phyloP scores from a whole-genome alignment of 371 early-diverging fungal genomes.

The Chytridiales sp. region DNA sequence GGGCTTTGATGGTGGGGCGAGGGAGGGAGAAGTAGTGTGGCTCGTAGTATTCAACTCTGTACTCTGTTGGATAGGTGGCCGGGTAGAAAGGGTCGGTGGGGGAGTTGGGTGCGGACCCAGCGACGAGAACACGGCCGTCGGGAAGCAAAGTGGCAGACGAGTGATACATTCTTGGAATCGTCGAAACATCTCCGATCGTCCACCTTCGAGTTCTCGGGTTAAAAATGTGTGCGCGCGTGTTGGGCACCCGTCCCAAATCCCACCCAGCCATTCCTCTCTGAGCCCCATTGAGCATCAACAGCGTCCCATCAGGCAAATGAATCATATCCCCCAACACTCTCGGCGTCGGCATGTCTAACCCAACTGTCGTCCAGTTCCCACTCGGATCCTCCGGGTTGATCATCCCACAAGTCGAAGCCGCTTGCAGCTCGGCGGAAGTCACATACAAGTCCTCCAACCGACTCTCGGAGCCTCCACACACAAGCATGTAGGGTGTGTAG shows the following conservation, averaged over 20 bases:
- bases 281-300: conserved; percentile 63
- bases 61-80: conserved; percentile 6
- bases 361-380: no score
- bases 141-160: conserved; percentile 64
- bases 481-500: conserved; percentile 57
- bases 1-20: not conserved
- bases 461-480: conserved; percentile 56
- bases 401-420: no score
- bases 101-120: conserved; percentile 50
- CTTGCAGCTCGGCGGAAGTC: no score
- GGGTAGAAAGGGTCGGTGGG: not conserved
- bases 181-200: conserved; percentile 36
- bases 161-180: conserved; percentile 69
- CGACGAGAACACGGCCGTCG: conserved; percentile 53
- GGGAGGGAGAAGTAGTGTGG: conserved; percentile 9
- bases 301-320: conserved; percentile 53
- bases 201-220: conserved; percentile 41
- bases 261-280: conserved; percentile 63
- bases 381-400: no score
- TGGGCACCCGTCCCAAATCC: conserved; percentile 48
- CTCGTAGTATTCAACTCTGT: conserved; percentile 15
- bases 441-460: no score
- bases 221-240: conserved; percentile 59
- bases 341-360: no score
- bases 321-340: conserved; percentile 19